Evolutionary conservation across 345 rosid species (phyloP).

Genomic region (Balakata baccata): DNA sequence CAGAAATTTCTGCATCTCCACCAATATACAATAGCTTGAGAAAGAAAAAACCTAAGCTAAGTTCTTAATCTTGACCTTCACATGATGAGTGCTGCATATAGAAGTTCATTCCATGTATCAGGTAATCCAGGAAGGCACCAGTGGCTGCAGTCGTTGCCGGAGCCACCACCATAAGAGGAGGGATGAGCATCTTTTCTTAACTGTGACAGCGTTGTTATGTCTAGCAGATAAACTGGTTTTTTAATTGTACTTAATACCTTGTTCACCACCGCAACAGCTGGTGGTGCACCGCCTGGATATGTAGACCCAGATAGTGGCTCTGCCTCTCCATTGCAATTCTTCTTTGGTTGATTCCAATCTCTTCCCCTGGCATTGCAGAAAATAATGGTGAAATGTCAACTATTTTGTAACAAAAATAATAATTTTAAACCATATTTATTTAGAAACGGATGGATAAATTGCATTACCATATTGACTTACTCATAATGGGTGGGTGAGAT

Average conservation of each 20-base stretch:
- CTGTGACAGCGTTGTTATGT: constrained; percentile 81
- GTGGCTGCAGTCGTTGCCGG: constrained; percentile 82
- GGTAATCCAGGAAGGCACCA: constrained; percentile 98
- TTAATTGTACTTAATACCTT: constrained; percentile 54
- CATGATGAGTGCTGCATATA: constrained; percentile 68
- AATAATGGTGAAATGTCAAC: too few species aligned
- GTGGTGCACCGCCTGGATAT: constrained; percentile 72
- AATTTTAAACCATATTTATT: too few species aligned
- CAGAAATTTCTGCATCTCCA: constrained; percentile 7
- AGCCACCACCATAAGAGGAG: constrained; percentile 47
- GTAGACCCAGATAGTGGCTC: constrained; percentile 63
- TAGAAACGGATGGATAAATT: too few species aligned
- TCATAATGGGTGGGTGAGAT: constrained; percentile 87
- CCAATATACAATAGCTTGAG: constrained; percentile 19
- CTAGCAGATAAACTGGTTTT: constrained; percentile 67
- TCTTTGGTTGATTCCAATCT: constrained; percentile 74
- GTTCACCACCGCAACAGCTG: constrained; percentile 50
- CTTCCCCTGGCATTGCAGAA: constrained; percentile 46
- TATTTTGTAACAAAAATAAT: too few species aligned
- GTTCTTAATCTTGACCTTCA: constrained; percentile 25
- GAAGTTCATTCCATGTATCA: constrained; percentile 93
- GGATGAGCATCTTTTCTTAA: constrained; percentile 93
- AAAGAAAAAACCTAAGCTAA: background rate
- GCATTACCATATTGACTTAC: constrained; percentile 39
- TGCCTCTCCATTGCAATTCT: constrained; percentile 58